Evolutionary conservation across 208 protist genomes (phyloP).

Genomic region (Trypanosoma scelopori): DNA sequence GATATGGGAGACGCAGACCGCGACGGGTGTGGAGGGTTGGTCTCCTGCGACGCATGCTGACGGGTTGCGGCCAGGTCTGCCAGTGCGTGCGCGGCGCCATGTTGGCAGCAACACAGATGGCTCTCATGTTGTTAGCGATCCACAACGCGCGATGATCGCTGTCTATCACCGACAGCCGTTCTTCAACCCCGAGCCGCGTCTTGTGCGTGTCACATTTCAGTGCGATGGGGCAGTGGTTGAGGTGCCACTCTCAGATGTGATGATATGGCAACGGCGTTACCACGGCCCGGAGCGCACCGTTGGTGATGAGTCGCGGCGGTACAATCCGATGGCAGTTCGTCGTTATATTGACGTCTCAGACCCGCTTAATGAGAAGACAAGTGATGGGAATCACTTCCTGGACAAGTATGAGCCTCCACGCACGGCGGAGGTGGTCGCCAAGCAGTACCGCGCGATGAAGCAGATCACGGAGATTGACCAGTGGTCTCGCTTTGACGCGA

Average conservation of each 20-base stretch:
- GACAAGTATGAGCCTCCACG: slow-evolving; percentile 74
- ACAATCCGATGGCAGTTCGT: slow-evolving; percentile 52
- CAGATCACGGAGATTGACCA: slow-evolving; percentile 87
- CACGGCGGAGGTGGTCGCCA: slow-evolving; percentile 25
- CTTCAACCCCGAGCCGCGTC: slow-evolving; percentile 84
- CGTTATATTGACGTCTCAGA: slow-evolving; percentile 88
- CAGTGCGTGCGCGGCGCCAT: slow-evolving; percentile 69
- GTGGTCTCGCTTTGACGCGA: slow-evolving; percentile 71
- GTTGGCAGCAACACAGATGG: slow-evolving; percentile 8
- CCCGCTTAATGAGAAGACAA: slow-evolving; percentile 59
- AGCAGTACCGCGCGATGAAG: slow-evolving; percentile 73
- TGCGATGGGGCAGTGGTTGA: slow-evolving; percentile 53
- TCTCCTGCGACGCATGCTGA: slow-evolving; percentile 86
- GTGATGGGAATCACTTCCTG: slow-evolving; percentile 71
- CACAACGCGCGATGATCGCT: slow-evolving; percentile 70
- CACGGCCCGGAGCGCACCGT: slow-evolving; percentile 83
- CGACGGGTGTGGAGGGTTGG: slow-evolving; percentile 75
- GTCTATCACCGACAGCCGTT: slow-evolving; percentile 74
- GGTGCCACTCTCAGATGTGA: slow-evolving; percentile 67
- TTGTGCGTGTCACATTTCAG: slow-evolving; percentile 71
- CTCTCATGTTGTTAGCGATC: slow-evolving; percentile 41
- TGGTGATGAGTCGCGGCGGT: slow-evolving; percentile 72
- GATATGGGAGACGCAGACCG: slow-evolving; percentile 81
- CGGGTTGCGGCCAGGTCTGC: slow-evolving; percentile 61
- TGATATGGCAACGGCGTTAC: slow-evolving; percentile 86